Evolutionary conservation across 768 basidiomycete genomes (phyloP), one percentile per base, ranked within the genome.

Genomic region (Naganishia vishniacii): DNA sequence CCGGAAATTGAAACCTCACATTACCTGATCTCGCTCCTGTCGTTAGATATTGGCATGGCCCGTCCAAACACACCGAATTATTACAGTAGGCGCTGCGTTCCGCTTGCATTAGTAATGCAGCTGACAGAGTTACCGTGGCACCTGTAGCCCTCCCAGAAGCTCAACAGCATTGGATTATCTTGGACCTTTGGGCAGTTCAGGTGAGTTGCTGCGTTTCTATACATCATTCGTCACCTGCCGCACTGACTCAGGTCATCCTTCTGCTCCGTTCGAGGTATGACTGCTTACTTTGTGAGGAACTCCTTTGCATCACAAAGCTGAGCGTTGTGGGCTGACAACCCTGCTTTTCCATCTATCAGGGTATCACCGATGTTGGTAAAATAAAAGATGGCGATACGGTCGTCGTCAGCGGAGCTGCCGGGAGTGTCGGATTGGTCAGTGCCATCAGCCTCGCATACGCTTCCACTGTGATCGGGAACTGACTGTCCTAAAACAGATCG

Each of bases 391-490:
- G 91, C 13, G 91, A 97, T 65, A 88, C 83, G 0, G 83, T 94
- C 51, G 82, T 97, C 25, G 87, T 87, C 12, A 89, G 89, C 0
- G 93, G 91, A 20, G 93, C 93, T 1, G 93, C 94, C 9, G 93
- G 90, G 87, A 32, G 25, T 45, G 67, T 64, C 44, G 76, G 74
- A 15, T 61, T 73, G 20, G 75, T 76, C 34, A 61, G 73, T 68
- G 11, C n/a, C n/a, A 3, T 6, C 1, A n/a, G 15, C 26, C n/a
- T n/a, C 28, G 15, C 9, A 23, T 25, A 48, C 7, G 34, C 25
- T n/a, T n/a, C n/a, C n/a, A n/a, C n/a, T n/a, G n/a, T n/a, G n/a
- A n/a, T n/a, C n/a, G n/a, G n/a, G n/a, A n/a, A n/a, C n/a, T 34
- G 25, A 16, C 34, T 18, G 32, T 28, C 47, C 42, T 28, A n/a